Evolutionary conservation across 2,329 filamentous ascomycete genomes (phyloP), one percentile per base, ranked within the genome.

Genomic region (Botrytis cinerea): DNA sequence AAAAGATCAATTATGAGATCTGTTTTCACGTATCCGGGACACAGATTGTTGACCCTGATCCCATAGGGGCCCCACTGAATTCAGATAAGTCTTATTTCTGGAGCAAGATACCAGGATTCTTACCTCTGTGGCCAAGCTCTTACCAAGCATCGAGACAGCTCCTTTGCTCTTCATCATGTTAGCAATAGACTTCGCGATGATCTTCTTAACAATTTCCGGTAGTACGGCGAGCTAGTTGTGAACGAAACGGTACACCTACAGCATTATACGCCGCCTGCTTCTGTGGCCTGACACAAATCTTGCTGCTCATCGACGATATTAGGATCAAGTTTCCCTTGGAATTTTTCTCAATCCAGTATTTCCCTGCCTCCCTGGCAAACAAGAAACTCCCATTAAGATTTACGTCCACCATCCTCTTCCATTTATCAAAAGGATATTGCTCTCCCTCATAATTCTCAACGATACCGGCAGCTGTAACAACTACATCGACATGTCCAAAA

Each of bases 11-110:
- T 79, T 45, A 82, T 81, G 22, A 82, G 75, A 40, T 82, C 78
- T 1, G 81, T 82, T 54, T 79, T 78, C 75, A 86, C 86, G 73
- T 86, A 86, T 77, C 90, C 90, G 0, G 90, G 89, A 63, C 88
- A 91, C 63, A 92, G 84, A 1, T 88, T 91, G 80, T 92, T 92
- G 74, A 92, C 87, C 14, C 90, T 85, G 72, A 92, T 91, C 40
- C 87, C 87, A 79, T 89, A 83, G 28, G 84, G 82, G 32, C 88
- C 89, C 89, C 89, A 91, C 82, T 91, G 57, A 61, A 48, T 60
- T 9, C 18, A 48, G 48, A 18, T 75, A 7, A 73, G 69, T 63
- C 28, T 46, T 35, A 57, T 46, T 62, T 35, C 1, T 62, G 6
- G 18, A 28, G 18, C 40, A n/a, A 32, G 45, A 40, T 25, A 18